Conservation (phyloP, 1,284 basidiomycete species). For the Sporisorium exsertum region DNA sequence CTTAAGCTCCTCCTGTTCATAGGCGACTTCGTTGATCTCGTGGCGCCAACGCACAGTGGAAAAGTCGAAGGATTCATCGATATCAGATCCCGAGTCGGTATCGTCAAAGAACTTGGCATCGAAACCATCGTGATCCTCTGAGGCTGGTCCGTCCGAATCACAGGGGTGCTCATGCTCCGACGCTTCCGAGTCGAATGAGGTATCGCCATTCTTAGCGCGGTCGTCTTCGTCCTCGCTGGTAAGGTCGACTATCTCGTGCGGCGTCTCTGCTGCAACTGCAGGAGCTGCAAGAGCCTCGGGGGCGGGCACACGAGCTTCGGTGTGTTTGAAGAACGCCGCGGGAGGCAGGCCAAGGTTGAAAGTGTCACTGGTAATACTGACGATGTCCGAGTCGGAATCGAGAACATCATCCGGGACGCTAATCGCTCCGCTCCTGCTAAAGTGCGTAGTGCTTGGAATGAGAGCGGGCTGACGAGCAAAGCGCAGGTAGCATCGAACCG, state of each 20-base stretch:
- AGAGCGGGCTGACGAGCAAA: background rate
- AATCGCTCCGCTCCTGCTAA: background rate
- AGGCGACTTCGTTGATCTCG: constrained; percentile 5
- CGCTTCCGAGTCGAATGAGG: background rate
- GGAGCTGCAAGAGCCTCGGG: background rate
- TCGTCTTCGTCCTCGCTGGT: constrained; percentile 22
- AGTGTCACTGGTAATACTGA: constrained; percentile 18
- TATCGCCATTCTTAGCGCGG: background rate
- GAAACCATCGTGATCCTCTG: background rate
- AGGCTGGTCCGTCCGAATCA: background rate
- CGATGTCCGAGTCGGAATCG: constrained; percentile 33
- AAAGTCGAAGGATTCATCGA: constrained; percentile 7
- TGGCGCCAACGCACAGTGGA: constrained; percentile 6
- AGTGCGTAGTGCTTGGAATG: background rate
- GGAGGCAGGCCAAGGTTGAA: background rate
- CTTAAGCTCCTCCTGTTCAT: constrained; percentile 3
- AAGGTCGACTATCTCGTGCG: constrained; percentile 12
- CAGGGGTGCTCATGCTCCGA: background rate
- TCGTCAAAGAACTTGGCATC: background rate
- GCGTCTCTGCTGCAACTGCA: background rate
- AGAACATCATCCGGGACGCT: constrained; percentile 18
- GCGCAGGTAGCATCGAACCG: constrained; percentile 30
- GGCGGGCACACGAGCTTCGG: no score
- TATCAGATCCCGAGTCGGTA: constrained; percentile 3
- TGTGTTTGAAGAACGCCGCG: background rate